Evolutionary conservation across 495 filamentous ascomycete species (phyloP), one percentile per base, ranked within the genome.

Genomic region (Podospora appendiculata): DNA sequence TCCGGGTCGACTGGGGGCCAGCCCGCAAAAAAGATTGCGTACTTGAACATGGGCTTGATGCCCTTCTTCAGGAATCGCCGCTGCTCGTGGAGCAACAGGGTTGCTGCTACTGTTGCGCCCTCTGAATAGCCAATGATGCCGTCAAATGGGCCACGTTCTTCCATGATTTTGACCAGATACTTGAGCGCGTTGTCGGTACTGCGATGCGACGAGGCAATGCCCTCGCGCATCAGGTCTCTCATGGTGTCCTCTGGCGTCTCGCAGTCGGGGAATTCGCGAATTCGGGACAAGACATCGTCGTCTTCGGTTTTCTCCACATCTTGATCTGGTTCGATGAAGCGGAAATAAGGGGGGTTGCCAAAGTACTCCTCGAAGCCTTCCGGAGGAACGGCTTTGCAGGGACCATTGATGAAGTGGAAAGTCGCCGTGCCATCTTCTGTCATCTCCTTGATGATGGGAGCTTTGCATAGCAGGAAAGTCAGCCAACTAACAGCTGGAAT

Each of bases 51-150:
- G 19, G 70, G 73, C 32, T 62, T 53, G 46, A 75, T 69, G 0
- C 78, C 77, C 8, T 61, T 64, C 49, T 74, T 69, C 48, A 70
- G 62, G 16, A 68, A 62, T 13, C 75, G 62, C 13, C 71, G 65
- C 58, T 75, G 66, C 52, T 82, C 78, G 41, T 79, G 74, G 0
- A 80, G 63, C n/a, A 81, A 56, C 12, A 81, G 60, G 2, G 77
- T 78, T 4, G 75, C 75, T 0, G 80, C 83, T 7, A 84, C 70
- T 0, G 73, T 75, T 9, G 79, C 81, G 16, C 83, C 83, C 53
- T 85, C 81, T 0, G 81, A 84, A 50, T 81, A 85, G 0, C 80
- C 80, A 46, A 84, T 76, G 42, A 84, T 74, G 44, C 64, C 71
- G 40, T 76, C 71, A 41, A 77, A 79, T 0, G 75, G 74, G 0